phyloP scores from a whole-genome alignment of 2,329 filamentous ascomycete genomes.

The Grosmannia clavigera region DNA sequence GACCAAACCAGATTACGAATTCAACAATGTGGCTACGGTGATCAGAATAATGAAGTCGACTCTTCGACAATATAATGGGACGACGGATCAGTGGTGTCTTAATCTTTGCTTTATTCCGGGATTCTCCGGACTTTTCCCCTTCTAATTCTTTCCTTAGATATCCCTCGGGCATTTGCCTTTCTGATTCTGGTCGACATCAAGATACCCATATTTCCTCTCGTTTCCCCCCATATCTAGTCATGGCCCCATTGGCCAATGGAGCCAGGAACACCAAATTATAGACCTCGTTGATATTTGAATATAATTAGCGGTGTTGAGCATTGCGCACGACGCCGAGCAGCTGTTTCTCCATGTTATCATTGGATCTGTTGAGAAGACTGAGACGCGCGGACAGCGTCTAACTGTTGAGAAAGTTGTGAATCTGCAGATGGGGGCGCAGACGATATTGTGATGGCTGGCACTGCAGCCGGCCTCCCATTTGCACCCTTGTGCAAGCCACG shows the following conservation, averaged over 20 bases:
- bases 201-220: constrained; percentile 8
- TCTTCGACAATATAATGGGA: background rate
- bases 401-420: no score
- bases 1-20: background rate
- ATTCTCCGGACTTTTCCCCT: background rate
- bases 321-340: background rate
- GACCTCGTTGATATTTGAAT: background rate
- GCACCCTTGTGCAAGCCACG: no score
- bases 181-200: constrained; percentile 4
- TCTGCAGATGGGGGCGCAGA: no score
- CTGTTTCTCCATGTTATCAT: background rate
- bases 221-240: background rate
- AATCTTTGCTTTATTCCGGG: background rate
- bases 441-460: no score
- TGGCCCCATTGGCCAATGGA: background rate
- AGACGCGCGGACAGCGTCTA: background rate
- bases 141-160: constrained; percentile 9
- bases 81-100: background rate
- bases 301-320: background rate
- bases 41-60: background rate
- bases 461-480: no score
- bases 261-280: background rate
- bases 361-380: no score
- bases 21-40: background rate
- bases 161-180: constrained; percentile 2